These are phyloP conservation scores for Rhizopogon parksii DNA, from an alignment of 1,284 basidiomycete genomes.

Conservation along the genomic window DNA sequence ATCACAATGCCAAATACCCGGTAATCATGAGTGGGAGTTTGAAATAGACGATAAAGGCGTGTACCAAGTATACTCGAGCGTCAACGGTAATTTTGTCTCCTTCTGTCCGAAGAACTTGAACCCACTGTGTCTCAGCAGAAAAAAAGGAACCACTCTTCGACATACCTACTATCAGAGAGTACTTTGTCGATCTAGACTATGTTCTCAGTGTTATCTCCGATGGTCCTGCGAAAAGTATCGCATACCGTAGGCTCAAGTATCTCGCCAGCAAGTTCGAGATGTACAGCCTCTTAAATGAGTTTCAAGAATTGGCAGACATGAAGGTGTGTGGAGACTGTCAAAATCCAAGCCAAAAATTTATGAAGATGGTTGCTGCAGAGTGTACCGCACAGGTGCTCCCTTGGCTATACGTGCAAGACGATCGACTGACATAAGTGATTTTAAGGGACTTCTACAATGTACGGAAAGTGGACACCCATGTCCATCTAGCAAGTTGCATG, in stretches of 20 bases:
- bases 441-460: slow-evolving; percentile 96
- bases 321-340: slow-evolving; percentile 50
- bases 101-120: slow-evolving; percentile 1
- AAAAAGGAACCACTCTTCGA: slow-evolving; percentile 61
- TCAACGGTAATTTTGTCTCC: slow-evolving; percentile 28
- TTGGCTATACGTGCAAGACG: slow-evolving; percentile 4
- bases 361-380: slow-evolving; percentile 33
- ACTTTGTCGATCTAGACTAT: slow-evolving; percentile 95
- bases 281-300: slow-evolving; percentile 90
- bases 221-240: slow-evolving; percentile 95
- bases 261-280: slow-evolving; percentile 94
- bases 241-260: slow-evolving; percentile 89
- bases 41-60: slow-evolving; percentile 81
- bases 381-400: slow-evolving; percentile 35
- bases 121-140: slow-evolving; percentile 12
- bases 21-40: slow-evolving; percentile 54
- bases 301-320: slow-evolving; percentile 93
- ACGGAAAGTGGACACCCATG: slow-evolving; percentile 97
- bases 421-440: slow-evolving; percentile 11
- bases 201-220: slow-evolving; percentile 82
- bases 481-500: slow-evolving; percentile 98
- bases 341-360: slow-evolving; percentile 7
- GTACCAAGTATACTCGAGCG: slow-evolving; percentile 67
- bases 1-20: slow-evolving; percentile 67
- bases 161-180: slow-evolving; percentile 86